Evolutionary conservation across 139 green algal genomes (phyloP).

Genomic region (Zygnema cylindricum): DNA sequence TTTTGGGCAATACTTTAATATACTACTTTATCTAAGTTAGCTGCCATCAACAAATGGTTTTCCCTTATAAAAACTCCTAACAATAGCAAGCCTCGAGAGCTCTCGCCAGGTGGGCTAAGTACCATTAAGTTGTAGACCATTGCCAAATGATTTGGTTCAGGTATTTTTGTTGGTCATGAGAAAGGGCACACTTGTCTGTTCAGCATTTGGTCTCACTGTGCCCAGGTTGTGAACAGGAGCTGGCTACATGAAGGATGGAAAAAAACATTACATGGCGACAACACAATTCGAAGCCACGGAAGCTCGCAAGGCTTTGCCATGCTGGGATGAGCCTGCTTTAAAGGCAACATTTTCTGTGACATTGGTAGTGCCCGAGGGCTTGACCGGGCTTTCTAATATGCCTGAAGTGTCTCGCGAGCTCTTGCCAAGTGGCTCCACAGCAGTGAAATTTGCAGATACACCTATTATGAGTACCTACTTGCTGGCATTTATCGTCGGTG

Average conservation of each 20-base stretch:
- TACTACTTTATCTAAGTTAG: neutral
- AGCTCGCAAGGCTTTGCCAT: constrained; percentile 79
- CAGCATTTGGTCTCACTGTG: neutral
- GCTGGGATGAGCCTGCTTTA: constrained; percentile 90
- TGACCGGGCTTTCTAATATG: constrained; percentile 83
- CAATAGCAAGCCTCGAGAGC: neutral
- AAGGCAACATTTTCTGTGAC: constrained; percentile 74
- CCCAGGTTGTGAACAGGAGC: constrained; percentile 23
- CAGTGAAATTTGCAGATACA: constrained; percentile 64
- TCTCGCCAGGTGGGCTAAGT: no score
- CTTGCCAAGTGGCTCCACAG: constrained; percentile 9
- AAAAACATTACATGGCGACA: constrained; percentile 56
- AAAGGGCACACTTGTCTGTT: no score
- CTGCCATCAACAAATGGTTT: neutral
- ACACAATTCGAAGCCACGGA: constrained; percentile 64
- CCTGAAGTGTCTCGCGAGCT: constrained; percentile 44
- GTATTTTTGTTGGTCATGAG: no score
- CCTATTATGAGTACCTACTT: constrained; percentile 91
- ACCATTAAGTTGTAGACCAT: no score
- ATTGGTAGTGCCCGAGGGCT: constrained; percentile 56
- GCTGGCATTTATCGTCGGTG: constrained; percentile 77
- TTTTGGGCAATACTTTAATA: neutral
- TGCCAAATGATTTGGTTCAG: no score
- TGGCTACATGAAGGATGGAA: constrained; percentile 8
- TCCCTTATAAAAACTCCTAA: neutral